Evolutionary conservation across 305 asterid genomes (phyloP).

Genomic region (Fraxinus sp.): DNA sequence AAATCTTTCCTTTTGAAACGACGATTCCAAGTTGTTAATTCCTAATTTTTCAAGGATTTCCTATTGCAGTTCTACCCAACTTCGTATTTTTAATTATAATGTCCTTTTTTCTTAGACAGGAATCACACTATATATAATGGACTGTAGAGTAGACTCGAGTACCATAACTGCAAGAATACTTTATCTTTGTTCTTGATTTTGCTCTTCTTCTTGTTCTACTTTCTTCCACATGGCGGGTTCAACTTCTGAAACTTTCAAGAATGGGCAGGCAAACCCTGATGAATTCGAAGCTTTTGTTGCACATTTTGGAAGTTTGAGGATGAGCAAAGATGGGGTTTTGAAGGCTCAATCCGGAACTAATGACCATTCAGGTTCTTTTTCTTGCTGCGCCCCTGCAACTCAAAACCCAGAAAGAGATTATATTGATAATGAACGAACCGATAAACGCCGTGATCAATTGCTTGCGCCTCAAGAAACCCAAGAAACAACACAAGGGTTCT

Average conservation of each 20-base stretch:
- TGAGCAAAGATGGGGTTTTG: background rate
- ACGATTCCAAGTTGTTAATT: background rate
- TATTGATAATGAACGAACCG: background rate
- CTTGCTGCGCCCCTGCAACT: background rate
- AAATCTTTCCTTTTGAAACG: background rate
- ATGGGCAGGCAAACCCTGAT: background rate
- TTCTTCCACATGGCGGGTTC: slow-evolving; percentile 10
- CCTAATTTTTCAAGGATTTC: background rate
- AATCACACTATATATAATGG: background rate
- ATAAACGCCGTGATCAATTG: background rate
- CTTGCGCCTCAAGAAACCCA: background rate
- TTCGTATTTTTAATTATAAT: background rate
- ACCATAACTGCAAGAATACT: background rate
- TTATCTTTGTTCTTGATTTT: background rate
- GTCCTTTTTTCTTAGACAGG: background rate
- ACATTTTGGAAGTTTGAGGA: background rate
- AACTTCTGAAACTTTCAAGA: background rate
- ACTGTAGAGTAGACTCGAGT: background rate
- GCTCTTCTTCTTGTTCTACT: background rate
- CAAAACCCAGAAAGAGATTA: background rate
- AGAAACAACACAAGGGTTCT: background rate
- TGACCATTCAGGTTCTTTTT: background rate
- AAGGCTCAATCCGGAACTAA: background rate
- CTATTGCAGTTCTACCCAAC: background rate
- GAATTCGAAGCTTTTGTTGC: background rate